Evolutionary conservation across 2,329 filamentous ascomycete species (phyloP).

Genomic region (Fusarium sp.): DNA sequence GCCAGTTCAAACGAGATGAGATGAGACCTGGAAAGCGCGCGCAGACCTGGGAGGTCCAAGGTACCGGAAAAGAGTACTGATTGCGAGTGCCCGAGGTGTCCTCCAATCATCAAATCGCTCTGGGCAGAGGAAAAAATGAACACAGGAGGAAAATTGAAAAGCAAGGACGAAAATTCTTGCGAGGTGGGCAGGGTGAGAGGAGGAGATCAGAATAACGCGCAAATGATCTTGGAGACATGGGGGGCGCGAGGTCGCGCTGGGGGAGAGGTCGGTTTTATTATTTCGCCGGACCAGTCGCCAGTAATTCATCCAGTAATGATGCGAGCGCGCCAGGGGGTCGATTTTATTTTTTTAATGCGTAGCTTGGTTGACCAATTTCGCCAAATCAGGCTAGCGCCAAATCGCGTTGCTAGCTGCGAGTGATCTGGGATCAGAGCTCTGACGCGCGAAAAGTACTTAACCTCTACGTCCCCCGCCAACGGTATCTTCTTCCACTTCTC

Average conservation of each 20-base stretch:
- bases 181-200: slow-evolving; percentile 4
- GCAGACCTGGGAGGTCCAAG: slow-evolving; percentile 20
- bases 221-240: slow-evolving; percentile 31
- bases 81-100: slow-evolving; percentile 7
- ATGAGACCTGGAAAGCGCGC: slow-evolving; percentile 8
- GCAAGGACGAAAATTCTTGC: slow-evolving; percentile 3
- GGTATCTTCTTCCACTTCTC: slow-evolving; percentile 54
- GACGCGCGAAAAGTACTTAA: slow-evolving; percentile 71
- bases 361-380: slow-evolving; percentile 49
- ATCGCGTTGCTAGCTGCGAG: slow-evolving; percentile 52
- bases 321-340: slow-evolving; percentile 40
- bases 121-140: slow-evolving; percentile 17
- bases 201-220: slow-evolving; percentile 26
- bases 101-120: slow-evolving; percentile 38
- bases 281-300: slow-evolving; percentile 21
- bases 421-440: slow-evolving; percentile 66
- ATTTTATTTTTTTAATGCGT: slow-evolving; percentile 50
- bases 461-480: slow-evolving; percentile 62
- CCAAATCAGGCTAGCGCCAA: slow-evolving; percentile 52
- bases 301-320: slow-evolving; percentile 21
- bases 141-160: slow-evolving; percentile 10
- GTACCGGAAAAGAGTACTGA: slow-evolving; percentile 29
- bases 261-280: slow-evolving; percentile 46
- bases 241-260: slow-evolving; percentile 2
- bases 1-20: slow-evolving; percentile 23